Evolutionary conservation across 169 alveolate species (phyloP).

Genomic region (Miamiensis avidus): DNA sequence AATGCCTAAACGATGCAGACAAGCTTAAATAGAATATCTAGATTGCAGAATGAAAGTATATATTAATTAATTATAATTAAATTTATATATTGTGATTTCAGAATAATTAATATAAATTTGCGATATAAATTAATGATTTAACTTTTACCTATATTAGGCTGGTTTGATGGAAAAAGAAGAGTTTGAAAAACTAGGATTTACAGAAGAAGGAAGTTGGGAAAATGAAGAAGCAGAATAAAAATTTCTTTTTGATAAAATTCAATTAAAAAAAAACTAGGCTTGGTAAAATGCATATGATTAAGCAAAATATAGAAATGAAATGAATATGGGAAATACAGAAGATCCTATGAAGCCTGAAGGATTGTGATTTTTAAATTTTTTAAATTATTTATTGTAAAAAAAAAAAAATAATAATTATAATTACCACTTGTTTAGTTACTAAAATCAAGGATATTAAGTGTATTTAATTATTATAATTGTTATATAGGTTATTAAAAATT

Average conservation of each 20-base stretch:
- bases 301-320: neutral
- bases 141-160: neutral
- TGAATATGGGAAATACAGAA: neutral
- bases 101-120: neutral
- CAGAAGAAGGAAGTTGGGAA: constrained; percentile 50
- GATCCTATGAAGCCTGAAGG: neutral
- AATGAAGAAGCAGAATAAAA: constrained; percentile 44
- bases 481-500: too few species aligned
- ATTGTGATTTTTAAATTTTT: neutral
- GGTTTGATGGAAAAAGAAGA: constrained; percentile 52
- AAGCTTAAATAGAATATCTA: constrained; percentile 44
- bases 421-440: neutral
- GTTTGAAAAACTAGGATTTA: constrained; percentile 45
- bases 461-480: too few species aligned
- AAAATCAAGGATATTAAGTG: too few species aligned
- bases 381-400: too few species aligned
- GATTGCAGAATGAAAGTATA: constrained; percentile 40
- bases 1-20: constrained; percentile 52
- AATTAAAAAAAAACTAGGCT: constrained; percentile 32
- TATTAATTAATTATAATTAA: too few species aligned
- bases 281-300: neutral
- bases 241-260: constrained; percentile 39
- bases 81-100: neutral
- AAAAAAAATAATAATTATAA: too few species aligned
- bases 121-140: neutral